Base-by-base conservation (phyloP, 768 basidiomycete genomes). In the Crucibulum laeve region DNA sequence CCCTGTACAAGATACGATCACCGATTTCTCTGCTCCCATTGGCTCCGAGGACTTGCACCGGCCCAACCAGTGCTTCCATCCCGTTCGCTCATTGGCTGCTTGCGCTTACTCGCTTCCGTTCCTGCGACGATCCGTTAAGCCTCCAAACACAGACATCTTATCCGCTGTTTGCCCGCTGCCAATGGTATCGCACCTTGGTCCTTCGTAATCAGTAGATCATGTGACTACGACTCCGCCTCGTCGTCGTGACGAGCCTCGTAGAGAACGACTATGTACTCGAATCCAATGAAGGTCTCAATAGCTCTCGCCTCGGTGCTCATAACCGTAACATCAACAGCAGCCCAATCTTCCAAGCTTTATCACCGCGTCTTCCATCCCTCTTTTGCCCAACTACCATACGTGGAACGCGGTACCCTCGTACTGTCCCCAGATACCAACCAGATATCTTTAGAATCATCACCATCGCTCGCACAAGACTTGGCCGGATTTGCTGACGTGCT, bases 291-390 rank as follows among this genome's bases (percentile, higher is more conserved):
- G 44, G 35, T 50, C 40, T 18, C 37, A 18, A 26, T 42, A 15
- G 22, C 48, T 14, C 47, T 52, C 21, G 47, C 52, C 21, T 45
- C 44, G 46, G 43, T 48, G 33, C 38, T 25, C 42, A 54, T 46
- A 40, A 48, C 37, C 41, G 68, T 46, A 48, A 58, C 45, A 39
- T 53, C 54, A 2, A 46, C n/a, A 1, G 14, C 2, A 17, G n/a
- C 36, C 11, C 11, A n/a, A 37, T 37, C 54, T 3, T 53, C 61
- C 45, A 56, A 52, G 4, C 36, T 81, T 17, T 64, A 67, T 51
- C 82, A 85, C 57, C 71, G 82, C 17, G 36, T 84, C 38, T 70
- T 71, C 52, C 73, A 77, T 55, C 79, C 80, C 10, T 53, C 55
- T 13, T 55, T 65, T 5, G 51, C 62, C 10, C 53, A 62, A 48